phyloP scores from a whole-genome alignment of 2,329 filamentous ascomycete species.

The Plectosphaerella sp. region DNA sequence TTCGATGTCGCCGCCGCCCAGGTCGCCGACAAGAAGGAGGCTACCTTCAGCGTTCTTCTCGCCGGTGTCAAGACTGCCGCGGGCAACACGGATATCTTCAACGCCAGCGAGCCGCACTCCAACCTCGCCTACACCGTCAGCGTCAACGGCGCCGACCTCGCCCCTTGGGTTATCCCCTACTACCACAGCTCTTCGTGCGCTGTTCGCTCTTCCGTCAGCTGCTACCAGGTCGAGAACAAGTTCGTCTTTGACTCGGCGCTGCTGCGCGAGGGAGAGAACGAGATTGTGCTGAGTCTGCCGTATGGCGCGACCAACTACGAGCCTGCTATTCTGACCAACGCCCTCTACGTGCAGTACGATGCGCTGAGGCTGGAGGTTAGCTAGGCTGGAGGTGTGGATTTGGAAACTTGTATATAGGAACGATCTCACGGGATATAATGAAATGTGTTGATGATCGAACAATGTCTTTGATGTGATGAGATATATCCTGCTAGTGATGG shows the following conservation, averaged over 20 bases:
- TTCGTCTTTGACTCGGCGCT: constrained; percentile 45
- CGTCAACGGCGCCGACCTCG: constrained; percentile 29
- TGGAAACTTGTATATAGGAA: too few species aligned
- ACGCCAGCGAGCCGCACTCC: constrained; percentile 42
- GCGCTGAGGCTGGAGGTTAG: constrained; percentile 51
- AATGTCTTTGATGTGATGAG: too few species aligned
- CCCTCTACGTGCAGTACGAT: constrained; percentile 59
- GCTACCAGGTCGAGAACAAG: constrained; percentile 54
- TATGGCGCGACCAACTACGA: constrained; percentile 52
- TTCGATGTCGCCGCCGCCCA: constrained; percentile 37
- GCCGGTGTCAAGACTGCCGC: constrained; percentile 58
- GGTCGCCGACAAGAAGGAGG: constrained; percentile 35
- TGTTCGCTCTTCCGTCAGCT: constrained; percentile 52
- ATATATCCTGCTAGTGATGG: too few species aligned
- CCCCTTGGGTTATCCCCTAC: constrained; percentile 52
- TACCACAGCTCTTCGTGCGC: constrained; percentile 54
- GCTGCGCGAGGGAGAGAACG: constrained; percentile 44
- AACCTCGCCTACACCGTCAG: constrained; percentile 41
- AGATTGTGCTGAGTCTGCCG: constrained; percentile 50
- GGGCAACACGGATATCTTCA: constrained; percentile 55
- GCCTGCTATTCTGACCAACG: constrained; percentile 45
- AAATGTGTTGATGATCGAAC: too few species aligned
- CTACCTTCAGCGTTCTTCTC: constrained; percentile 59
- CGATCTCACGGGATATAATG: too few species aligned
- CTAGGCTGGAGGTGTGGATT: constrained; percentile 13